A percentile compares a stretch with the other conserved stretches of the same genome.
Evolutionary conservation across 495 filamentous ascomycete genomes (phyloP).

Genomic region (Cryomyces minteri): DNA sequence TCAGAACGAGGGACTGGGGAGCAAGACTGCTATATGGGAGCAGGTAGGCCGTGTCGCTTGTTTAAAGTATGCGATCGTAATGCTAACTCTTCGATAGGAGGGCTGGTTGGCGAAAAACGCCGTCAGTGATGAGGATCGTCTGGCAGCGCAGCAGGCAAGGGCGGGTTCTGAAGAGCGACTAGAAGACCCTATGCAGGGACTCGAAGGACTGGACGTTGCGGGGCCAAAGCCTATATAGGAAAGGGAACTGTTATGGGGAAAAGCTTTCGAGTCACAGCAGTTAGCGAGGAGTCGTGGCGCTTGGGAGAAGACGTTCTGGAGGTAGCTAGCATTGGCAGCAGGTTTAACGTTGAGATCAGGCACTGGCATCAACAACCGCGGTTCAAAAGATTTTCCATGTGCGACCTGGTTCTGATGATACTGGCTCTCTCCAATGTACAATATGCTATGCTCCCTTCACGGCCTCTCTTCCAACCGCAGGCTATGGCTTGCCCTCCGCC

Average conservation of each 20-base stretch:
- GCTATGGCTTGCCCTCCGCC: neutral
- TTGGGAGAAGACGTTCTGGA: too few species aligned
- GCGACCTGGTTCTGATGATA: too few species aligned
- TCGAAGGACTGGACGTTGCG: constrained; percentile 84
- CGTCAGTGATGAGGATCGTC: constrained; percentile 68
- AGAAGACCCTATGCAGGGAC: constrained; percentile 86
- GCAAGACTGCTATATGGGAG: constrained; percentile 95
- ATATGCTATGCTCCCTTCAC: too few species aligned
- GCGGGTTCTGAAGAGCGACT: constrained; percentile 30
- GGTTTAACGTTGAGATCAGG: too few species aligned
- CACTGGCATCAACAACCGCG: too few species aligned
- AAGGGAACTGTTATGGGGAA: too few species aligned
- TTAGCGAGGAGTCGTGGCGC: too few species aligned
- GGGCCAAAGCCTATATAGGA: constrained; percentile 40
- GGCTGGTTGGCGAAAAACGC: constrained; percentile 83
- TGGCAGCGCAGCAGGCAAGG: constrained; percentile 40
- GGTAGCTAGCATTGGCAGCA: too few species aligned
- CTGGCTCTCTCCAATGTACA: too few species aligned
- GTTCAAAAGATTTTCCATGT: too few species aligned
- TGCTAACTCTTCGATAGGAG: constrained; percentile 43
- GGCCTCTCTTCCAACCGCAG: too few species aligned
- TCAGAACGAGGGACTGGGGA: constrained; percentile 65
- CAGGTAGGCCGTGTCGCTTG: constrained; percentile 43
- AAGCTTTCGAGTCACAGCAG: too few species aligned
- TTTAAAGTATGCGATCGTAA: neutral